Base-by-base conservation (phyloP, 2,329 filamentous ascomycete genomes). In the Ophiostoma quercus region DNA sequence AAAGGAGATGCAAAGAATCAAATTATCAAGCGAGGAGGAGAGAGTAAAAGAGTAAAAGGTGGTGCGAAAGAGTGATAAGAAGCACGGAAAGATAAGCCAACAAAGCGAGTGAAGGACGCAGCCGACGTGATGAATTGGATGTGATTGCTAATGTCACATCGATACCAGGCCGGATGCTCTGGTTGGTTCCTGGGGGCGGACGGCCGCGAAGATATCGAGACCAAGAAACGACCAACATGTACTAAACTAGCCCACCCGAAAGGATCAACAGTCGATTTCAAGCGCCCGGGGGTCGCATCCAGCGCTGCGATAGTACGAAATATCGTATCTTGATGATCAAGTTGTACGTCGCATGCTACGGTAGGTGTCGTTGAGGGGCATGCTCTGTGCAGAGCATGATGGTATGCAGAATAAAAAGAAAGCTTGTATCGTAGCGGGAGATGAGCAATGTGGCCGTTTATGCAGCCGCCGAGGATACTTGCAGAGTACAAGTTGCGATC, bases 131-230 rank as follows among this genome's bases (percentile, higher is more conserved):
- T 25, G 34, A 63, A 60, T 51, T 16, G 9, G 12, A 66, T 41
- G 62, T 62, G 62, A 34, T 41, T 54, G 41, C 34, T 47, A 25
- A 67, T 63, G 19, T 22, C 54, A 62, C 63, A 37, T 67, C 37
- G 63, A 62, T 25, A 47, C 54, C 41, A n/a, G 37, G 39, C n/a
- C 11, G 37, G 43, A 63, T 22, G 68, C 65, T 69, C 63, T 70
- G 65, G 63, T 67, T 69, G 68, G 68, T 34, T 62, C 47, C 51
- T 57, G 51, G 51, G 47, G 51, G 51, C 51, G 5, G 11, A 57
- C 51, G 51, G 51, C 51, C n/a, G n/a, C 51, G 51, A 39, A 11
- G 43, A 67, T 19, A 67, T 25, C 57, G 25, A 54, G 29, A 66
- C 32, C 47, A 68, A 68, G 37, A 65, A 3, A n/a, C 43, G 43